Base-by-base conservation (phyloP, 2,329 filamentous ascomycete species). In the Hypomyces perniciosus region DNA sequence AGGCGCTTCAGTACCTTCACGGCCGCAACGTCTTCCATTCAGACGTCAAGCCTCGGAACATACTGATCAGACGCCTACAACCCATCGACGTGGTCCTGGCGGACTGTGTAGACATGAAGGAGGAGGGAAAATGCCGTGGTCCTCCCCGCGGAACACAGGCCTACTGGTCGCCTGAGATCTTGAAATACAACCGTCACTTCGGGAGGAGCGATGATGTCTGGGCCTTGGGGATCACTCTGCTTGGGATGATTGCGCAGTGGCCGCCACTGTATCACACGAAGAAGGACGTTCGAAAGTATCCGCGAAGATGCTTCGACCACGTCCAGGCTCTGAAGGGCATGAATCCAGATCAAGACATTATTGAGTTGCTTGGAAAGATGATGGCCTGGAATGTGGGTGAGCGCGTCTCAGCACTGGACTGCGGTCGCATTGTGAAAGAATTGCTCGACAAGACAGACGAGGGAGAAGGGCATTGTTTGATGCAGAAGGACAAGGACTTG, bases 11-110 rank as follows among this genome's bases (percentile, higher is more conserved):
- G 12, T 66, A 63, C 39, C 50, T 68, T 0, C 66, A 68, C 20
- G 30, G 9, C 1, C 31, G 43, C 27, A 50, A 47, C 0, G 52
- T 61, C 1, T 63, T 61, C 12, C 66, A 68, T 43, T 58, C 59
- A 0, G 66, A 68, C 38, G 27, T 68, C 34, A 68, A 68, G 47
- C 65, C 65, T 0, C 56, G 58, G 4, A 68, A 68, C 44, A 61
- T 68, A 3, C 50, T 68, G 1, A 45, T 68, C 12, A 61, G 63
- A 10, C 51, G 51, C 1, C 55, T 61, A 48, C 8, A 57, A 4
- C 65, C 66, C 0, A 52, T 68, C 2, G 44, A 65, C 12, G 54
- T 65, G 12, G 65, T 61, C 9, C 52, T 68, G 4, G 66, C 55
- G 1, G 66, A 68, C 46, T 66, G 61, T 34, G 65, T 59, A 1